These are phyloP conservation scores for Crithidia thermophila DNA, from an alignment of 208 protist species.

Conservation along the genomic window DNA sequence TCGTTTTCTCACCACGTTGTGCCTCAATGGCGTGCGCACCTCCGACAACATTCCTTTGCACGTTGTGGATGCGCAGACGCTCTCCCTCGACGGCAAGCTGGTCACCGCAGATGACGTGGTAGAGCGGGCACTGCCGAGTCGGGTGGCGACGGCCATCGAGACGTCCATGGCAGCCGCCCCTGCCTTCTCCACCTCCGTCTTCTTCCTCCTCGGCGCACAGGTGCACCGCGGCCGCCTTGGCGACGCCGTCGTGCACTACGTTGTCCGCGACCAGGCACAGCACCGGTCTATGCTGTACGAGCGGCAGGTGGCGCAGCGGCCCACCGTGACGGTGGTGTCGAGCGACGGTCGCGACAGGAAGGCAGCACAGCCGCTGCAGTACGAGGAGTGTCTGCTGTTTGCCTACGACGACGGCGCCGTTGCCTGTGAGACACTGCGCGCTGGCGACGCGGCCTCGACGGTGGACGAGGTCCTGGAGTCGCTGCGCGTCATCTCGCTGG, in stretches of 20 bases:
- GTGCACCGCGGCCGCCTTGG: conserved; percentile 28
- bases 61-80: conserved; percentile 28
- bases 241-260: conserved; percentile 27
- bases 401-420: conserved; percentile 47
- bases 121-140: conserved; percentile 46
- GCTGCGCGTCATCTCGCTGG: conserved; percentile 38
- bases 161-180: conserved; percentile 32
- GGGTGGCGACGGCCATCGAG: conserved; percentile 41
- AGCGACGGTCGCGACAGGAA: not conserved
- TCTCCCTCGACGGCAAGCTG: conserved; percentile 24
- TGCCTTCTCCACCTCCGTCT: conserved; percentile 38
- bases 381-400: conserved; percentile 69
- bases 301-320: conserved; percentile 13
- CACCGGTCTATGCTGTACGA: conserved; percentile 18
- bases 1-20: conserved; percentile 51
- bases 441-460: conserved; percentile 9
- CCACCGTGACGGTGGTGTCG: not conserved
- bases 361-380: conserved; percentile 14
- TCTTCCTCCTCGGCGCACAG: conserved; percentile 36
- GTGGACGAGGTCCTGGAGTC: conserved; percentile 33
- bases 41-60: conserved; percentile 19
- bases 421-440: conserved; percentile 34
- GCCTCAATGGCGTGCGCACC: conserved; percentile 40
- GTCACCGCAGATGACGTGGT: conserved; percentile 41
- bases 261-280: conserved; percentile 27